Conservation (phyloP, 768 basidiomycete genomes). For the Cantharellus anzutake region DNA sequence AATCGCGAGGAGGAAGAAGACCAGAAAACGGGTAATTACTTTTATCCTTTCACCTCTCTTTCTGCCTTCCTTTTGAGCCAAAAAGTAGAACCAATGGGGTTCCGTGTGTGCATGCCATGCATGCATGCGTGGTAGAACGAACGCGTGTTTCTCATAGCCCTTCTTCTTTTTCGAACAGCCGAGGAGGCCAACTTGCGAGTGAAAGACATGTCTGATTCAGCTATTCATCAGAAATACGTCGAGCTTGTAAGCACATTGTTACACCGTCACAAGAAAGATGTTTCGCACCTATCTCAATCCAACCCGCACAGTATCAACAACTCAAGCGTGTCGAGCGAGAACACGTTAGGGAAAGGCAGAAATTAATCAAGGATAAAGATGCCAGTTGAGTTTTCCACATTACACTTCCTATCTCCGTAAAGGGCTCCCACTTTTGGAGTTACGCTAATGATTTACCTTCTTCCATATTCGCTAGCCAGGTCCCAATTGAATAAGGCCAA, state of each 20-base stretch:
- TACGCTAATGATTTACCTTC: background rate
- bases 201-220: conserved; percentile 64
- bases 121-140: background rate
- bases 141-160: conserved; percentile 3
- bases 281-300: conserved; percentile 7
- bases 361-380: conserved; percentile 79
- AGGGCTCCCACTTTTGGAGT: conserved; percentile 11
- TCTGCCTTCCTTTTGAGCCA: background rate
- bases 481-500: conserved; percentile 73
- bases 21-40: conserved; percentile 40
- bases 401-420: conserved; percentile 2
- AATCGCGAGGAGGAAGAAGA: conserved; percentile 80
- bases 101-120: background rate
- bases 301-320: conserved; percentile 76
- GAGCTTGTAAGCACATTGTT: conserved; percentile 44
- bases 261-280: background rate
- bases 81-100: no score
- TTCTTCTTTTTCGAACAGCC: conserved; percentile 24
- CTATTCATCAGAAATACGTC: conserved; percentile 71
- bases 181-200: conserved; percentile 80
- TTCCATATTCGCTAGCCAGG: conserved; percentile 33
- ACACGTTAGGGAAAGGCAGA: conserved; percentile 84
- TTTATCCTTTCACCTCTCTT: background rate
- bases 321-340: conserved; percentile 73
- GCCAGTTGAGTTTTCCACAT: conserved; percentile 30